Base-by-base conservation (phyloP, 139 green algal genomes). In the Coccomyxa sp. region DNA sequence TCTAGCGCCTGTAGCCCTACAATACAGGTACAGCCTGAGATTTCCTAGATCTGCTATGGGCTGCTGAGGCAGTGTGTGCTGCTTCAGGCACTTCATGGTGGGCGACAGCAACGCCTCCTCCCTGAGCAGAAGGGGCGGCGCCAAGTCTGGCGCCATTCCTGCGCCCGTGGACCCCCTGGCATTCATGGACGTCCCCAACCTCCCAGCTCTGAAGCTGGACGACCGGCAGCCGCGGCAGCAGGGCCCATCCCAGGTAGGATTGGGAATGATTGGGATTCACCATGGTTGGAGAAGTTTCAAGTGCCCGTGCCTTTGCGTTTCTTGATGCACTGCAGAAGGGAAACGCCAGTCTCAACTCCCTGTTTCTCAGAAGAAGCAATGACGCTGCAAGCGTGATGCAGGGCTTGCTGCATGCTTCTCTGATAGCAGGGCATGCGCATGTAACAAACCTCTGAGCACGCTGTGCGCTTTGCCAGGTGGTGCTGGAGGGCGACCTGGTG, bases 401-500 rank as follows among this genome's bases (percentile, higher is more conserved):
- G 22, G 22, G 50, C 50, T 31, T 64, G 14, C 44, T 14, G 44
- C 14, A 58, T 14, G 14, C 44, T 27, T 58, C 10, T 58, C 44
- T 27, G 12, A 58, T 58, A 58, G 14, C 44, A 58, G 10, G 44
- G 27, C 50, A 64, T 64, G 50, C 50, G 50, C 50, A 64, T 31
- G 27, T 22, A 64, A 64, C n/a, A 64, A 22, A 64, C 50, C 18
- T 64, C 18, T 7, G 18, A 64, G 50, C 18, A 64, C 18, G 50
- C 50, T 5, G 5, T 18, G 3, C 22, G 50, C 22, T 64, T 71
- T 34, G n/a, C 64, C 64, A 94, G 79, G 85, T 95, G 50, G 91
- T 99, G 31, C 75, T 98, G 79, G 95, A 99, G 81, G 85, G 88
- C 14, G 81, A 85, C 18, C 81, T 89, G 55, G 74, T 94, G 22